phyloP scores from a whole-genome alignment of 2,329 filamentous ascomycete species.

The Biscogniauxia mediterranea region DNA sequence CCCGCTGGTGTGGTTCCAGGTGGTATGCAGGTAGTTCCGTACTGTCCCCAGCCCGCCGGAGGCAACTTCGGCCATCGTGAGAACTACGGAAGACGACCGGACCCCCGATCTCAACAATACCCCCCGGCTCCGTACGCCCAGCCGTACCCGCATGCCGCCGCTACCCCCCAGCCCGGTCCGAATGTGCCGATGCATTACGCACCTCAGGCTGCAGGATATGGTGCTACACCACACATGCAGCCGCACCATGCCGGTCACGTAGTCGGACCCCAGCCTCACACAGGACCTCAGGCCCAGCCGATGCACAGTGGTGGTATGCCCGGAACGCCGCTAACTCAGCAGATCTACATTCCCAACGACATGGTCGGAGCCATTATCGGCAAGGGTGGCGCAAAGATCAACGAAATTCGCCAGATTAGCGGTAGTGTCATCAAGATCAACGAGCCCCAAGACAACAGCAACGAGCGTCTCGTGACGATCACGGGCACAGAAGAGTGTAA shows the following conservation, averaged over 20 bases:
- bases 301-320: constrained; percentile 68
- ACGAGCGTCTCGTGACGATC: constrained; percentile 94
- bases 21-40: constrained; percentile 99
- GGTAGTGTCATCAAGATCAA: constrained; percentile 99
- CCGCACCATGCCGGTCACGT: constrained; percentile 67
- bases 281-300: constrained; percentile 71
- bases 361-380: constrained; percentile 99
- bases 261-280: constrained; percentile 57
- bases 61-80: constrained; percentile 92
- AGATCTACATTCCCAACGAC: constrained; percentile 98
- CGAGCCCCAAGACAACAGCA: constrained; percentile 98
- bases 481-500: constrained; percentile 98
- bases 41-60: constrained; percentile 87
- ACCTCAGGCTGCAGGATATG: constrained; percentile 73
- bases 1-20: constrained; percentile 92
- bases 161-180: constrained; percentile 56
- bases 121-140: constrained; percentile 76
- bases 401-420: constrained; percentile 94
- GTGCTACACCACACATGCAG: constrained; percentile 75
- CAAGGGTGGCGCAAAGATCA: constrained; percentile 98
- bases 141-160: constrained; percentile 65
- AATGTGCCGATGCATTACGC: constrained; percentile 78
- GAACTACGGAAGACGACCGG: constrained; percentile 72
- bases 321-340: constrained; percentile 87
- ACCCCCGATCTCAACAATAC: constrained; percentile 71